Evolutionary conservation across 257 asterid genomes (phyloP), one percentile per base, ranked within the genome.

Genomic region (Sherardia arvensis): DNA sequence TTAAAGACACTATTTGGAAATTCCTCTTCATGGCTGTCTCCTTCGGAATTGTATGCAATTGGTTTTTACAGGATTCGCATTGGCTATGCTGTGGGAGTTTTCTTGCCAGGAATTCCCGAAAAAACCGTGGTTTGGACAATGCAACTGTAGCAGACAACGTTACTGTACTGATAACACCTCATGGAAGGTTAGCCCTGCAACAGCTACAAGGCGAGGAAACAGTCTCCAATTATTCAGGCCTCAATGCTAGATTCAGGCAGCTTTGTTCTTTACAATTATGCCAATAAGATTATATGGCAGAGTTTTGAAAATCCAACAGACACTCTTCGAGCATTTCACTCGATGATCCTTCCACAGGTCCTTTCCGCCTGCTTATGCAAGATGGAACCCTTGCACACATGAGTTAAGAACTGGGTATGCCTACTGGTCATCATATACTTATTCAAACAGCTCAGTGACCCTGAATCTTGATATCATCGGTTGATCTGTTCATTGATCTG

Each of bases 321-420:
- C 55, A 70, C 87, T 0, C 69, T 86, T 74, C 91, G 14, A 69
- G 79, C 17, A 81, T 72, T 69, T 84, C 88, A 1, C 66, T 61
- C 8, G 58, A 47, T 1, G 76, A 79, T 61, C 58, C 64, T 2
- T 51, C 71, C 0, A 62, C 20, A 0, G 94, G 86, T 4, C 28
- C 14, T 29, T 85, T 85, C 69, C 70, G 74, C 47, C 74, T 80
- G 6, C 8, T 8, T 22, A 84, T 82, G 92, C 86, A 85, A 2
- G 93, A 86, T 47, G 88, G 84, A 6, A 60, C 79, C 67, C 85
- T 86, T n/a, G 87, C 81, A 34, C 76, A 66, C 84, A 86, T 43
- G 15, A 68, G 26, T n/a, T 4, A n/a, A 1, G 1, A 1, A 0
- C 0, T 5, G 11, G n/a, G n/a, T 58, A 67, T 58, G 30, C 86